These are phyloP conservation scores for Talaromyces borbonicus DNA, from an alignment of 495 filamentous ascomycete species.

Conservation along the genomic window DNA sequence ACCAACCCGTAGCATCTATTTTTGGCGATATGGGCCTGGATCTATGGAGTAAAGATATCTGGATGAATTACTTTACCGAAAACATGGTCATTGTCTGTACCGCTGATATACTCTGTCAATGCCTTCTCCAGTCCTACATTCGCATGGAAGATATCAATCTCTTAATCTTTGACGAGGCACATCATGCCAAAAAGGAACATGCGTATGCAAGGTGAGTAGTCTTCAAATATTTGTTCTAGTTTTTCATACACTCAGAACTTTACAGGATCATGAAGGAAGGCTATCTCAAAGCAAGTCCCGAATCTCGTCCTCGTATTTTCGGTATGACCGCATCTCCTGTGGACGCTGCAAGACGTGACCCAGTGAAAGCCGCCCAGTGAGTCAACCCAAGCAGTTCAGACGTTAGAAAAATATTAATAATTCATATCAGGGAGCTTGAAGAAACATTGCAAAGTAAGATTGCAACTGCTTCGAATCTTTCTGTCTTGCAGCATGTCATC, in stretches of 20 bases:
- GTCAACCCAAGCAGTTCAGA: constrained; percentile 1
- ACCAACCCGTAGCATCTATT: constrained; percentile 67
- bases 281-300: constrained; percentile 44
- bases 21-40: constrained; percentile 66
- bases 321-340: constrained; percentile 98
- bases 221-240: constrained; percentile 9
- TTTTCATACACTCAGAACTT: not conserved
- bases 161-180: constrained; percentile 91
- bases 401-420: constrained; percentile 9
- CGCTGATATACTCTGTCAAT: constrained; percentile 71
- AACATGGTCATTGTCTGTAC: constrained; percentile 93
- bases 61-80: constrained; percentile 55
- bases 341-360: constrained; percentile 69
- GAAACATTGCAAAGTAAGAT: constrained; percentile 69
- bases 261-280: constrained; percentile 81
- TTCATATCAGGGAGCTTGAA: constrained; percentile 57
- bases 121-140: constrained; percentile 72
- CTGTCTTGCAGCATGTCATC: constrained; percentile 48
- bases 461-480: constrained; percentile 63
- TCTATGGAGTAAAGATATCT: constrained; percentile 54
- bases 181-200: constrained; percentile 93
- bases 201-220: constrained; percentile 60
- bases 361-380: constrained; percentile 55
- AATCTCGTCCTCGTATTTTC: constrained; percentile 66
- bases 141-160: constrained; percentile 80